phyloP scores from a whole-genome alignment of 2,329 filamentous ascomycete species.

The Aspergillus sp. region DNA sequence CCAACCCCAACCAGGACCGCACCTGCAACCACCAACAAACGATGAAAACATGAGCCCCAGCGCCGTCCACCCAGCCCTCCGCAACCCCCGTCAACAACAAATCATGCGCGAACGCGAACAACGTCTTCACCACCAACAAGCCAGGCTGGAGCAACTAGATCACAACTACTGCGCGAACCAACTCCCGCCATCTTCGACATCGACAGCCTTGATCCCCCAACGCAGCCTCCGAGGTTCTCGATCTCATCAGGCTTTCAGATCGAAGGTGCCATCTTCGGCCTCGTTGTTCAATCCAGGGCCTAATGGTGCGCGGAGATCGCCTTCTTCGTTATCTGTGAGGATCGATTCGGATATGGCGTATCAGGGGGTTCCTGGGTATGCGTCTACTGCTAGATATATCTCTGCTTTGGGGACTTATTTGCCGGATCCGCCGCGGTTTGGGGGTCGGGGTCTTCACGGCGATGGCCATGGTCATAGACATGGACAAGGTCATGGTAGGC shows the following conservation, averaged over 20 bases:
- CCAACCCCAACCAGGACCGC: neutral
- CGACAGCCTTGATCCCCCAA: neutral
- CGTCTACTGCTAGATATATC: neutral
- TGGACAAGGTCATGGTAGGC: neutral
- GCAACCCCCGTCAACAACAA: slow-evolving; percentile 6
- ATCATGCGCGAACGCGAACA: slow-evolving; percentile 11
- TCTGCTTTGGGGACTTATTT: neutral
- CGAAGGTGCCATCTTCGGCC: neutral
- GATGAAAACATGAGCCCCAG: slow-evolving; percentile 3
- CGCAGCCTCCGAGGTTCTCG: neutral
- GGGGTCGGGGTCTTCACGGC: neutral
- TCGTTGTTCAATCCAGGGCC: neutral
- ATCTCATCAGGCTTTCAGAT: slow-evolving; percentile 1
- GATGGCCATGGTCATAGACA: neutral
- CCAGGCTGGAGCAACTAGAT: neutral
- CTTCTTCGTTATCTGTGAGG: too few species aligned
- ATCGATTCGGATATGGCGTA: too few species aligned
- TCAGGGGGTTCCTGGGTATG: neutral
- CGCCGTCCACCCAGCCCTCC: slow-evolving; percentile 9
- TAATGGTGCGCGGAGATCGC: neutral
- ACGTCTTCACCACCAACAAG: neutral
- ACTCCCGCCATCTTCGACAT: neutral
- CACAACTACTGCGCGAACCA: neutral
- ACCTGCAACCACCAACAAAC: neutral
- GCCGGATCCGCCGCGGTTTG: neutral